These are phyloP conservation scores for Davidsoniella neocaledoniae DNA, from an alignment of 2,329 filamentous ascomycete species.

Conservation along the genomic window DNA sequence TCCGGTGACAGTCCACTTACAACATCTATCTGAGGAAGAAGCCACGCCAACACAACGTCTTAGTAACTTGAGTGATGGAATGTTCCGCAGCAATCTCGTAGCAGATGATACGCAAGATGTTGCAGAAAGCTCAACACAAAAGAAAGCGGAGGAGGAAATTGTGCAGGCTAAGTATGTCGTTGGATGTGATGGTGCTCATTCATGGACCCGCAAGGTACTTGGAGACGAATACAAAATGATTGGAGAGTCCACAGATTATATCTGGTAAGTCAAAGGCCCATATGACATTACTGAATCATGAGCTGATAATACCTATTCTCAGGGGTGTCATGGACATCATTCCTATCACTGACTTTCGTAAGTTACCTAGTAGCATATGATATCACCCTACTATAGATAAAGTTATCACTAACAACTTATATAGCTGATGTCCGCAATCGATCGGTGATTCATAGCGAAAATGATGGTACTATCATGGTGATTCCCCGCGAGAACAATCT, in stretches of 20 bases:
- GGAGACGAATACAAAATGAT: conserved; percentile 28
- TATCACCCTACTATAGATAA: background rate
- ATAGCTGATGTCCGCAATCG: conserved; percentile 34
- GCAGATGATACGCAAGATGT: conserved; percentile 41
- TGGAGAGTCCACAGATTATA: conserved; percentile 33
- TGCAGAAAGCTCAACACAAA: conserved; percentile 12
- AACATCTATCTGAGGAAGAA: conserved; percentile 40
- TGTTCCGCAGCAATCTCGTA: conserved; percentile 42
- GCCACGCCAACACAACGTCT: conserved; percentile 27
- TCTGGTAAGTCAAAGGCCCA: conserved; percentile 20
- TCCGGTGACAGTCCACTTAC: conserved; percentile 42
- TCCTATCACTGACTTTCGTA: conserved; percentile 32
- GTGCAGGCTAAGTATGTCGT: conserved; percentile 40
- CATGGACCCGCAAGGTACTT: conserved; percentile 43
- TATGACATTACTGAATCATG: conserved; percentile 5
- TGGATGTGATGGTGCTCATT: conserved; percentile 52
- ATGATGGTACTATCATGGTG: conserved; percentile 43
- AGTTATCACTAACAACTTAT: background rate
- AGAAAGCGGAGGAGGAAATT: conserved; percentile 16
- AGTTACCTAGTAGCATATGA: conserved; percentile 7
- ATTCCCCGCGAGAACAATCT: conserved; percentile 53
- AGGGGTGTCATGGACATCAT: conserved; percentile 24
- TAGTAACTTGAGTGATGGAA: conserved; percentile 24
- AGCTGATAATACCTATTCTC: background rate
- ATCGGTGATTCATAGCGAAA: conserved; percentile 36